Conservation (phyloP, 768 basidiomycete genomes). For the Gyrodon lividus region DNA sequence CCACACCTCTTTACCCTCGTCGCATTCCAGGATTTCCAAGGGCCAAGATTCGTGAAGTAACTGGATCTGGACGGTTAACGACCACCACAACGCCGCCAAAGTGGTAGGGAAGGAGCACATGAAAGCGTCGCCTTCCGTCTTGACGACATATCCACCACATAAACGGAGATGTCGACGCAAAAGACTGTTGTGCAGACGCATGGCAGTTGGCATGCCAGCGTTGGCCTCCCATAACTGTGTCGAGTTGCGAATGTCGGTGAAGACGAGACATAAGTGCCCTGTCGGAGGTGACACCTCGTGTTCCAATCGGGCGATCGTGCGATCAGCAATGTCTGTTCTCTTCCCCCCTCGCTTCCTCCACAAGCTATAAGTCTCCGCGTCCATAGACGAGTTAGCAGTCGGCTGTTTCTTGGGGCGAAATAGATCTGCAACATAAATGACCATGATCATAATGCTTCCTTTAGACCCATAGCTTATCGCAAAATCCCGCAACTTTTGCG, state of each 20-base stretch:
- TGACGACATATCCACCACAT: conserved; percentile 97
- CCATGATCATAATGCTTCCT: conserved; percentile 97
- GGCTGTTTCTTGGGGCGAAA: conserved; percentile 57
- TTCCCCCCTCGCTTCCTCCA: conserved; percentile 37
- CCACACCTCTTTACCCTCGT: conserved; percentile 80
- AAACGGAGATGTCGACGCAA: conserved; percentile 82
- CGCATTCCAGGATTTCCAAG: conserved; percentile 86
- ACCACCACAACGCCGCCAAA: conserved; percentile 86
- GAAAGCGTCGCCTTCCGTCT: conserved; percentile 99
- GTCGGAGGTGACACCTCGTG: conserved; percentile 80
- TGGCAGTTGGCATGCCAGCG: conserved; percentile 91
- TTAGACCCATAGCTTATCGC: conserved; percentile 96
- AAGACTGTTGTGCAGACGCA: conserved; percentile 84
- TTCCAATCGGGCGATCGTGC: conserved; percentile 60
- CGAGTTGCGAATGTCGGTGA: conserved; percentile 97
- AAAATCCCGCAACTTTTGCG: conserved; percentile 94
- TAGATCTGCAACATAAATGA: conserved; percentile 78
- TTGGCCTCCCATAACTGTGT: conserved; percentile 97
- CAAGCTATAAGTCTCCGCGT: conserved; percentile 33
- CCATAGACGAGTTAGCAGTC: conserved; percentile 31
- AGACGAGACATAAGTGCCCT: conserved; percentile 89
- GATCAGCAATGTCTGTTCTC: conserved; percentile 53
- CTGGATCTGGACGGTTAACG: conserved; percentile 79
- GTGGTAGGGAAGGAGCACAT: conserved; percentile 97
- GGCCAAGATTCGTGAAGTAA: conserved; percentile 88